Evolutionary conservation across 805 yeast genomes (phyloP).

Genomic region (Schizosaccharomyces lindneri): DNA sequence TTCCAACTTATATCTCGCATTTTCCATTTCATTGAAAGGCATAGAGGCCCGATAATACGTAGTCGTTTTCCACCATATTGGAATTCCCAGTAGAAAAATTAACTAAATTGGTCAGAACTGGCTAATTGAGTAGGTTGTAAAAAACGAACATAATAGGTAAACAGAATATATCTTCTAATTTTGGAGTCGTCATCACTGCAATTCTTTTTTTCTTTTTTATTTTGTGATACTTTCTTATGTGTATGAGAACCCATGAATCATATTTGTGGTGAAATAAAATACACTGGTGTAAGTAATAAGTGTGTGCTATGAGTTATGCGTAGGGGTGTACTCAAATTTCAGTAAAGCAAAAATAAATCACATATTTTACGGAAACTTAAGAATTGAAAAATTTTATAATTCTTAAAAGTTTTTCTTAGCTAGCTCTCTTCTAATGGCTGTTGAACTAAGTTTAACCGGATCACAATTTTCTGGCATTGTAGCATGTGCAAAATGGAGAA

Average conservation of each 20-base stretch:
- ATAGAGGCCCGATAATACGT: background rate
- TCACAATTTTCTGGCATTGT: background rate
- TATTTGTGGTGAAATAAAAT: no score
- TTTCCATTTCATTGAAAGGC: background rate
- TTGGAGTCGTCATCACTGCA: no score
- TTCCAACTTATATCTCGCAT: background rate
- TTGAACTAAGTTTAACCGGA: background rate
- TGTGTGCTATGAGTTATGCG: no score
- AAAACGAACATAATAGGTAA: background rate
- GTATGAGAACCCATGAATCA: no score
- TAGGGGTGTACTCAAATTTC: no score
- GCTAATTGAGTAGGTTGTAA: background rate
- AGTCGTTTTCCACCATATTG: background rate
- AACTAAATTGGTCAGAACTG: background rate
- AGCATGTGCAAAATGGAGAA: background rate
- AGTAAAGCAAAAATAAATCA: no score
- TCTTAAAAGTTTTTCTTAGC: background rate
- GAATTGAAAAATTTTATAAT: background rate
- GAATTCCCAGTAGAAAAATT: background rate
- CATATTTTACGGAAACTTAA: no score
- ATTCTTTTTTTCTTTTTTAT: no score
- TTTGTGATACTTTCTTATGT: no score
- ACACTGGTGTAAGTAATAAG: no score
- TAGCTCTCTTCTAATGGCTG: background rate
- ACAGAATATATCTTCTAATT: background rate